Evolutionary conservation across 1,284 basidiomycete species (phyloP).

Genomic region (Papiliotrema nemorosa): DNA sequence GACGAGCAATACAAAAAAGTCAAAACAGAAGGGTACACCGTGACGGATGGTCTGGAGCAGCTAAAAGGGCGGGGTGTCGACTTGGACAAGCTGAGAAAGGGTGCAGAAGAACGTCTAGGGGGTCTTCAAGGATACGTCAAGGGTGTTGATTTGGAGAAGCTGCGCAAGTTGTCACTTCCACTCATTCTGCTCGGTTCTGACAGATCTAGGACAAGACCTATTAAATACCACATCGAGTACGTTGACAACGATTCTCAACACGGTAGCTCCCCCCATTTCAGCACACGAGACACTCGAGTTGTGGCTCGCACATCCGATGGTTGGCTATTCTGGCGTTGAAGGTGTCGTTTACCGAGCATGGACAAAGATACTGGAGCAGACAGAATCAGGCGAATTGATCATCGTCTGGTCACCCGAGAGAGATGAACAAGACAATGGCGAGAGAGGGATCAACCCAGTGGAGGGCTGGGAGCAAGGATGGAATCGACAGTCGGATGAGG

Average conservation of each 20-base stretch:
- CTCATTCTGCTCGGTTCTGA: not conserved
- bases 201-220: conserved; percentile 70
- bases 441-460: conserved; percentile 63
- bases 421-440: conserved; percentile 31
- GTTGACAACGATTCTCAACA: conserved; percentile 84
- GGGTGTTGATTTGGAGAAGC: conserved; percentile 77
- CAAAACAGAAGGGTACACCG: conserved; percentile 57
- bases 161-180: conserved; percentile 52
- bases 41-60: conserved; percentile 14
- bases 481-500: conserved; percentile 63
- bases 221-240: conserved; percentile 80
- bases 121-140: conserved; percentile 56
- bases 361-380: conserved; percentile 80
- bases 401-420: conserved; percentile 69
- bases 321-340: conserved; percentile 92
- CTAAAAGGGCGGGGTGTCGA: conserved; percentile 61
- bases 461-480: conserved; percentile 78
- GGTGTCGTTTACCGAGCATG: conserved; percentile 84
- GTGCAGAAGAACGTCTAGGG: conserved; percentile 48
- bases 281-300: conserved; percentile 97
- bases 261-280: conserved; percentile 94
- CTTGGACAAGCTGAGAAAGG: conserved; percentile 70
- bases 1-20: conserved; percentile 70
- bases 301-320: conserved; percentile 93
- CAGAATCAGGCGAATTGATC: conserved; percentile 84